Conservation (phyloP, 257 asterid species). For the Solanum sejunctum region DNA sequence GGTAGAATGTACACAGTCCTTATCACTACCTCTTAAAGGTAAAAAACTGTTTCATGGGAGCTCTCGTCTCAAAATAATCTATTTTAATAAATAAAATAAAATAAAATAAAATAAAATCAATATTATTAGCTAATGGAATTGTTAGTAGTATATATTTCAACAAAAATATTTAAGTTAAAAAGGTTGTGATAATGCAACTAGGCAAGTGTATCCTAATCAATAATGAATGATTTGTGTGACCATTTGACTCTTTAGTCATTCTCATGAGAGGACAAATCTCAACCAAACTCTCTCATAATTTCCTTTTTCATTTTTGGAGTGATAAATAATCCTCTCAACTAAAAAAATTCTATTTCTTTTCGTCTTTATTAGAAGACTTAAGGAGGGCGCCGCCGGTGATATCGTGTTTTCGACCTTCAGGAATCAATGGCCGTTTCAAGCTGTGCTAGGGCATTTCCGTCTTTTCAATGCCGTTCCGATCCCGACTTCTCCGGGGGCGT, state of each 20-base stretch:
- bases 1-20: too few species aligned
- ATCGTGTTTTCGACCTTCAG: constrained; percentile 1
- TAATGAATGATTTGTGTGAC: neutral
- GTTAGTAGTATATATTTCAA: too few species aligned
- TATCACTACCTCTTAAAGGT: too few species aligned
- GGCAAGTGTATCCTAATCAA: too few species aligned
- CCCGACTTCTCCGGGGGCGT: constrained; percentile 39
- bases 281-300: neutral
- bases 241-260: neutral
- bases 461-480: constrained; percentile 83
- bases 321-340: neutral
- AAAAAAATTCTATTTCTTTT: neutral
- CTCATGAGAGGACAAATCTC: neutral
- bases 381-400: constrained; percentile 1
- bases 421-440: constrained; percentile 65
- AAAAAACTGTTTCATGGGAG: too few species aligned
- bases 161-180: too few species aligned
- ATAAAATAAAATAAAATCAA: too few species aligned
- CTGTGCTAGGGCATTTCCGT: constrained; percentile 40
- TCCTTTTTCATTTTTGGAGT: neutral
- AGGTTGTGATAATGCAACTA: too few species aligned
- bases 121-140: too few species aligned
- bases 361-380: neutral
- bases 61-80: too few species aligned
- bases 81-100: too few species aligned